Conservation (phyloP, 208 protist genomes). For the Leishmania gerbilli region DNA sequence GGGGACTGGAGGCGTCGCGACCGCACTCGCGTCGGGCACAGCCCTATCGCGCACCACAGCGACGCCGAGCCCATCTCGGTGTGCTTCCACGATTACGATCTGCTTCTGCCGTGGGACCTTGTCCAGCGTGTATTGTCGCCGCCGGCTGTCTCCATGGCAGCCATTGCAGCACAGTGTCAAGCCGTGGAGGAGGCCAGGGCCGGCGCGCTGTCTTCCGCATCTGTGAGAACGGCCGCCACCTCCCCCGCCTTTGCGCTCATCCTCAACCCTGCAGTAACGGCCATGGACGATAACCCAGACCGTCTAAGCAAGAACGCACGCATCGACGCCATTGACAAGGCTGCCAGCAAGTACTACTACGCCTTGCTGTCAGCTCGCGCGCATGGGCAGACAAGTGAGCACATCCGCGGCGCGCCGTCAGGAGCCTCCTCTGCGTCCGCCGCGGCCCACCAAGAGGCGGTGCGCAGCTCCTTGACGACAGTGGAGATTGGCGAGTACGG, state of each 20-base stretch:
- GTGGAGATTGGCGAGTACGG: constrained; percentile 33
- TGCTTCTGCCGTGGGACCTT: constrained; percentile 32
- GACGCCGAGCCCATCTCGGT: constrained; percentile 11
- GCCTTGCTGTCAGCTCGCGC: constrained; percentile 29
- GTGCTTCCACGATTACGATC: constrained; percentile 49
- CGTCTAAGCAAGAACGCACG: constrained; percentile 67
- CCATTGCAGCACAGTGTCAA: constrained; percentile 7
- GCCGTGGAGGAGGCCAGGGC: neutral
- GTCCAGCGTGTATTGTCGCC: constrained; percentile 3
- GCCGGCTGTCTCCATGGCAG: neutral
- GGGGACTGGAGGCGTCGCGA: neutral
- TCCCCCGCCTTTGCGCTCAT: constrained; percentile 36
- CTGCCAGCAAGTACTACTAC: constrained; percentile 55
- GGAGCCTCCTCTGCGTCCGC: constrained; percentile 17
- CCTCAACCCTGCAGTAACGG: constrained; percentile 54
- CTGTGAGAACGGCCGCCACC: neutral
- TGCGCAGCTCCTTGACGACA: constrained; percentile 17
- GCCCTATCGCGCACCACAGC: neutral
- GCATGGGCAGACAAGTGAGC: constrained; percentile 4
- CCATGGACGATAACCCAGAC: constrained; percentile 38
- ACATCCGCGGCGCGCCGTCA: neutral
- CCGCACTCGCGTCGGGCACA: neutral
- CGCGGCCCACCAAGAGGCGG: constrained; percentile 26
- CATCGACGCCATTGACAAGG: constrained; percentile 63
- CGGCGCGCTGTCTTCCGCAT: neutral